Percentiles rank a stretch among this genome's conserved stretches.
phyloP scores from a whole-genome alignment of 1,284 basidiomycete genomes.

The Cystobasidium pallidum region DNA sequence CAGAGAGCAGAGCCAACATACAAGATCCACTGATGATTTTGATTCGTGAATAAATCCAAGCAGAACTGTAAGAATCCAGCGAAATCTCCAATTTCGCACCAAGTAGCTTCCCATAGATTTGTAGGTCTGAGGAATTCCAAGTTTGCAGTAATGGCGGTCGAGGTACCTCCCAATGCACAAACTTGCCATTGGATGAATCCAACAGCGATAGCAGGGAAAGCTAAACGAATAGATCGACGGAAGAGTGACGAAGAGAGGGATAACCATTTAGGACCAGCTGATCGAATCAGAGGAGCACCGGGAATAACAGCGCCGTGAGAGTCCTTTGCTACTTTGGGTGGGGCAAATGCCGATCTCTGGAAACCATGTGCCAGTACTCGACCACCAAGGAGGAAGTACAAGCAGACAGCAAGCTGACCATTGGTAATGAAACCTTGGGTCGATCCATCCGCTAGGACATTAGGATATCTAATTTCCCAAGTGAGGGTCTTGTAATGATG shows the following conservation, averaged over 20 bases:
- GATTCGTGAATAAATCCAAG: constrained; percentile 57
- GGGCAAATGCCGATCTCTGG: constrained; percentile 55
- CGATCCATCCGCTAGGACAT: constrained; percentile 55
- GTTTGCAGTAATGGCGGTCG: constrained; percentile 53
- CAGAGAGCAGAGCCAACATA: constrained; percentile 57
- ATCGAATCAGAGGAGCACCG: constrained; percentile 53
- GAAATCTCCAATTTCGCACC: constrained; percentile 57
- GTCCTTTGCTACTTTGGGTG: constrained; percentile 55
- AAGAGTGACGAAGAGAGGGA: constrained; percentile 56
- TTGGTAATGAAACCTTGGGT: constrained; percentile 55
- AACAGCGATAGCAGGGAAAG: constrained; percentile 57
- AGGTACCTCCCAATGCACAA: constrained; percentile 51
- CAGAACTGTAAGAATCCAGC: constrained; percentile 56
- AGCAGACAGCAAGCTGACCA: constrained; percentile 55
- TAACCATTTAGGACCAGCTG: constrained; percentile 54
- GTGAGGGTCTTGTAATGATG: constrained; percentile 58
- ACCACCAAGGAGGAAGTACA: constrained; percentile 58
- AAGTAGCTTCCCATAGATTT: constrained; percentile 56
- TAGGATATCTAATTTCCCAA: constrained; percentile 55
- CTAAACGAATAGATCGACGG: constrained; percentile 57
- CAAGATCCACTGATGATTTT: constrained; percentile 58
- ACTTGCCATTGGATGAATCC: constrained; percentile 57
- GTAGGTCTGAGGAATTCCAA: constrained; percentile 53
- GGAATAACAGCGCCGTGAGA: constrained; percentile 54
- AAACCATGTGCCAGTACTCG: constrained; percentile 57